Conservation (phyloP, 2,329 filamentous ascomycete genomes). For the Trichoderma sp. region DNA sequence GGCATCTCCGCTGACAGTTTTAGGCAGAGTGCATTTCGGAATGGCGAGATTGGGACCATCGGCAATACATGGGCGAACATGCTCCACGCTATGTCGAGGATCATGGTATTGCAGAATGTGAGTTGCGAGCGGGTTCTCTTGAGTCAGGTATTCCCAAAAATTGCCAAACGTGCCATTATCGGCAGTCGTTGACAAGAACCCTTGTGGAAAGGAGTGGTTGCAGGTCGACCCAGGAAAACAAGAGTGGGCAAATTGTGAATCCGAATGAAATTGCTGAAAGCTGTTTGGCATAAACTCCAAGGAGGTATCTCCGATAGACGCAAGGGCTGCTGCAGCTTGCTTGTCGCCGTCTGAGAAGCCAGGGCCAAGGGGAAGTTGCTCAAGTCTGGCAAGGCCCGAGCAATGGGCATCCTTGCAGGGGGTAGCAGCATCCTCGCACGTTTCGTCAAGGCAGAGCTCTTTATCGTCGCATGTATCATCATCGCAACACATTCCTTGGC, state of each 20-base stretch:
- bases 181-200: conserved; percentile 21
- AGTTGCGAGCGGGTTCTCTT: conserved; percentile 28
- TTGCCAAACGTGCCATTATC: conserved; percentile 20
- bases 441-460: conserved; percentile 28
- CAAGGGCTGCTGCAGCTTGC: conserved; percentile 31
- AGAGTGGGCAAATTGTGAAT: neutral
- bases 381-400: conserved; percentile 17
- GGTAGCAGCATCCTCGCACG: conserved; percentile 36
- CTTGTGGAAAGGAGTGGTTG: neutral
- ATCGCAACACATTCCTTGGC: conserved; percentile 36
- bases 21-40: conserved; percentile 30
- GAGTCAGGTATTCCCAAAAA: conserved; percentile 22
- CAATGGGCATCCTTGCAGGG: conserved; percentile 39
- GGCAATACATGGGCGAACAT: conserved; percentile 29
- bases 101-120: conserved; percentile 34
- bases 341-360: conserved; percentile 26
- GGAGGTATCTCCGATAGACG: conserved; percentile 30
- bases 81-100: conserved; percentile 25
- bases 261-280: neutral
- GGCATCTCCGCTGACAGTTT: conserved; percentile 19
- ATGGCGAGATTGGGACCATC: conserved; percentile 28
- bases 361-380: neutral
- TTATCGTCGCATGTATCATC: conserved; percentile 33
- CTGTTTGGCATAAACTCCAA: neutral
- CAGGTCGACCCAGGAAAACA: neutral